Base-by-base conservation (phyloP, 73 alveolate species). In the Blepharisma japonicum region DNA sequence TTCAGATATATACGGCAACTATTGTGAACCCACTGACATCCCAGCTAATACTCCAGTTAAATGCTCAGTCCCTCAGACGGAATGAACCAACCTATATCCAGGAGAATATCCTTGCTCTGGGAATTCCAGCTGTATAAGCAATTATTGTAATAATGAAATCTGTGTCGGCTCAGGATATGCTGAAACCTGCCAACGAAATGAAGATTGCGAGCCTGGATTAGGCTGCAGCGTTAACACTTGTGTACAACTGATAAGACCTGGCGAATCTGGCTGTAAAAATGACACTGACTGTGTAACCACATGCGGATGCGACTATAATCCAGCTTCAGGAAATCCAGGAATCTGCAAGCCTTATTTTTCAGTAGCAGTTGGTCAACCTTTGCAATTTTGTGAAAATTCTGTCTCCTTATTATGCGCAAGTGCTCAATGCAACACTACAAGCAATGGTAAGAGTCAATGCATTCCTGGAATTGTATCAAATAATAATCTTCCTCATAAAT, bases 311-410 rank as follows among this genome's bases (percentile, higher is more conserved):
- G 74, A 61, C 23, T 18, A 18, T 25, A 25, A 61, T 5, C 42
- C 42, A 32, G 11, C 47, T 25, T 9, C 38, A 61, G 18, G 18
- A 18, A 20, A n/a, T 20, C 11, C 23, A 14, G 74, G 74, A 20
- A 25, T 20, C 18, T 61, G 74, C 46, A 61, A 39, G 5, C 74
- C 74, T 61, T 61, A 61, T 61, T 61, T 61, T 61, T 61, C 74
- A 14, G 48, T 61, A 1, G 23, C 14, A 5, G 74, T 61, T 0
- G 48, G 74, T 2, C n/a, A 25, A 20, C 50, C 38, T 8, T 8
- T 61, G 14, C 23, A 14, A 39, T 1, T 2, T 9, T 61, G 74
- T 61, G 46, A 20, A 25, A 25, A 61, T 25, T 20, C 14, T 25
- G 46, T 25, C 50, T 18, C 38, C 23, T 48, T 61, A 14, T 14